Percentiles rank a stretch among this genome's conserved stretches.
Conservation (phyloP, 1,284 basidiomycete genomes). For the Malassezia brasiliensis region DNA sequence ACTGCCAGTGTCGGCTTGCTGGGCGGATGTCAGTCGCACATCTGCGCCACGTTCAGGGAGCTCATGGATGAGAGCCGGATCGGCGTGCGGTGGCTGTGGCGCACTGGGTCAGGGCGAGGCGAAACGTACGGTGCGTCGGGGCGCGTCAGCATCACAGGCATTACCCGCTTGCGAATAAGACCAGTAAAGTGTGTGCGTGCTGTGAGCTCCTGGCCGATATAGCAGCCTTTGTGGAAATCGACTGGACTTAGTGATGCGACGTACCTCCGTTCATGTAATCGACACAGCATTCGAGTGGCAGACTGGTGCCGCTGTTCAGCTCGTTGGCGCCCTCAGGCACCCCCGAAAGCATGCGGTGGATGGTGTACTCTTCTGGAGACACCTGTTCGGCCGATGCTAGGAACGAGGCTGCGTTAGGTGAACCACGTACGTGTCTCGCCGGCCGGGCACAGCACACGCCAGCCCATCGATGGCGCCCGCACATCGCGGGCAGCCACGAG, state of each 20-base stretch:
- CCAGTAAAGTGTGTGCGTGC: slow-evolving; percentile 94
- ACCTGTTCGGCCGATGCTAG: not conserved
- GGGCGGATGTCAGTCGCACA: slow-evolving; percentile 18
- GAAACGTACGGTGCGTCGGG: slow-evolving; percentile 4
- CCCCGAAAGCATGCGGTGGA: slow-evolving; percentile 71
- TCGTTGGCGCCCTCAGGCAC: slow-evolving; percentile 79
- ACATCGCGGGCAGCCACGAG: slow-evolving; percentile 15
- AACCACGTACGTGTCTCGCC: not conserved
- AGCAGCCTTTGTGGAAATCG: slow-evolving; percentile 95
- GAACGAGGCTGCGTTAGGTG: not conserved
- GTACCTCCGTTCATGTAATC: slow-evolving; percentile 83
- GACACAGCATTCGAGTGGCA: slow-evolving; percentile 87
- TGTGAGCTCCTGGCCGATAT: slow-evolving; percentile 93
- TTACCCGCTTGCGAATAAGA: slow-evolving; percentile 75
- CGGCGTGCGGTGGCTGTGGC: not conserved
- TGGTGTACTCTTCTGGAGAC: slow-evolving; percentile 53
- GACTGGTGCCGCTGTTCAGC: slow-evolving; percentile 64
- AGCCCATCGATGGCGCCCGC: slow-evolving; percentile 29
- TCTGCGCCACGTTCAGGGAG: slow-evolving; percentile 18
- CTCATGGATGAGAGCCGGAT: not conserved
- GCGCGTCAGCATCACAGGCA: slow-evolving; percentile 56
- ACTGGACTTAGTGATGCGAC: slow-evolving; percentile 55
- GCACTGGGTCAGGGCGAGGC: not conserved
- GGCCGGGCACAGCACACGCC: slow-evolving; percentile 21
- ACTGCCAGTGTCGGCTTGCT: not conserved